These are phyloP conservation scores for Lichtheimia ornata DNA, from an alignment of 371 early-diverging fungal genomes.

Conservation along the genomic window DNA sequence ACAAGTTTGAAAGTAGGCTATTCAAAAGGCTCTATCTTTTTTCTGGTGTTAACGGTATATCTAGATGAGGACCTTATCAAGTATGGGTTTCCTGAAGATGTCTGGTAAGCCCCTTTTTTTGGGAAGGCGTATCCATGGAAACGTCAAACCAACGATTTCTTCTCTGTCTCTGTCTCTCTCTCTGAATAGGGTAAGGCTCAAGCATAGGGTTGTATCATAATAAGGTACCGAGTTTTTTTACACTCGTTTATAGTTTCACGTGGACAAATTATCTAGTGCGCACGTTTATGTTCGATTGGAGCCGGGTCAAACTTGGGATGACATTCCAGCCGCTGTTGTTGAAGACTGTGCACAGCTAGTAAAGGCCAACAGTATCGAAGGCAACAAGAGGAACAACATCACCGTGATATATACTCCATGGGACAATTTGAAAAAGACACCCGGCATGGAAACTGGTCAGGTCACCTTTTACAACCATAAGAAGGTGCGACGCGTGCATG, in stretches of 20 bases:
- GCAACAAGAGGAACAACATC: conserved; percentile 63
- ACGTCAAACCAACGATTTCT: no score
- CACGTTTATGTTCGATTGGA: conserved; percentile 92
- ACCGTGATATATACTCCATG: conserved; percentile 95
- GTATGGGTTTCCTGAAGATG: conserved; percentile 91
- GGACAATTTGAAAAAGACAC: conserved; percentile 89
- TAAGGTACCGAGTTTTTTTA: neutral
- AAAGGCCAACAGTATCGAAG: conserved; percentile 96
- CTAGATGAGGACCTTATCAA: conserved; percentile 94
- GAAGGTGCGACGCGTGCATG: conserved; percentile 77
- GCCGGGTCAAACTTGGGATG: conserved; percentile 77
- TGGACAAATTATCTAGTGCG: conserved; percentile 94
- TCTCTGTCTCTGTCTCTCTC: no score
- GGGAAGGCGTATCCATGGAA: neutral
- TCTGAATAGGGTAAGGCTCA: no score
- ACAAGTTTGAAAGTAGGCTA: conserved; percentile 89
- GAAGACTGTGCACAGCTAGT: conserved; percentile 91
- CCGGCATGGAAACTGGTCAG: conserved; percentile 94
- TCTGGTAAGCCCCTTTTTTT: conserved; percentile 66
- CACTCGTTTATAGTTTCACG: conserved; percentile 76
- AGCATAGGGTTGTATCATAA: no score
- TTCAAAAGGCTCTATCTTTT: neutral
- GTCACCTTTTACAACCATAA: conserved; percentile 87
- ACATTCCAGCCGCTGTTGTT: conserved; percentile 74
- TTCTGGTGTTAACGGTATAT: neutral